Evolutionary conservation across 805 yeast genomes (phyloP).

Genomic region (Monosporozyma siamensis): DNA sequence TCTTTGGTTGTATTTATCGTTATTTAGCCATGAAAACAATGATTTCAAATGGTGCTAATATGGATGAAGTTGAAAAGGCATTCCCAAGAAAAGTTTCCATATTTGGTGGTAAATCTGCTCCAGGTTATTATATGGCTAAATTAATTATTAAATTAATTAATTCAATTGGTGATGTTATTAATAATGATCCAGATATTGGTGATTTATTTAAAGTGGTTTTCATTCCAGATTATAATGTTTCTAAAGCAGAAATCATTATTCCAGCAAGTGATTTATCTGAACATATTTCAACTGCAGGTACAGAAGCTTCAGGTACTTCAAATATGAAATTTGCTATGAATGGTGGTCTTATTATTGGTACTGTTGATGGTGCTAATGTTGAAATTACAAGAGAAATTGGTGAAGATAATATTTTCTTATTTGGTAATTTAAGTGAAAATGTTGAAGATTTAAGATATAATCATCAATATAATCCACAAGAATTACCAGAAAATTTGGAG

Average conservation of each 20-base stretch:
- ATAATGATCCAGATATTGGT: slow-evolving; percentile 64
- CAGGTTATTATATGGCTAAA: slow-evolving; percentile 96
- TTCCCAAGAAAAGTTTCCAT: slow-evolving; percentile 68
- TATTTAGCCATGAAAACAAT: slow-evolving; percentile 62
- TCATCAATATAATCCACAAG: slow-evolving; percentile 49
- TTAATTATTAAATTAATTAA: slow-evolving; percentile 79
- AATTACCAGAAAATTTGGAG: slow-evolving; percentile 49
- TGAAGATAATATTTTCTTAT: slow-evolving; percentile 83
- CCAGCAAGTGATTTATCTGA: slow-evolving; percentile 89
- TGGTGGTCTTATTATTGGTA: slow-evolving; percentile 90
- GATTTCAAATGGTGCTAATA: slow-evolving; percentile 35
- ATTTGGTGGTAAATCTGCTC: slow-evolving; percentile 94
- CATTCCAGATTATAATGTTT: slow-evolving; percentile 87
- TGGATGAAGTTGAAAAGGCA: slow-evolving; percentile 48
- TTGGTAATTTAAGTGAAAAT: slow-evolving; percentile 83
- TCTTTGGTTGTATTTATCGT: slow-evolving; percentile 80
- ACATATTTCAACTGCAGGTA: slow-evolving; percentile 94
- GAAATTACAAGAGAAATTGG: slow-evolving; percentile 92
- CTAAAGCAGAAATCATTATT: slow-evolving; percentile 82
- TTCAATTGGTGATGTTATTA: slow-evolving; percentile 70
- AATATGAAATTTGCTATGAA: slow-evolving; percentile 92
- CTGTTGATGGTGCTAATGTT: slow-evolving; percentile 95
- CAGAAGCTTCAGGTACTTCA: slow-evolving; percentile 93
- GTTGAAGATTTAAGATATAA: slow-evolving; percentile 77
- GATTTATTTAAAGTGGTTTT: slow-evolving; percentile 78